Evolutionary conservation across 2,329 filamentous ascomycete genomes (phyloP).

Genomic region (Fusarium pininemorale): DNA sequence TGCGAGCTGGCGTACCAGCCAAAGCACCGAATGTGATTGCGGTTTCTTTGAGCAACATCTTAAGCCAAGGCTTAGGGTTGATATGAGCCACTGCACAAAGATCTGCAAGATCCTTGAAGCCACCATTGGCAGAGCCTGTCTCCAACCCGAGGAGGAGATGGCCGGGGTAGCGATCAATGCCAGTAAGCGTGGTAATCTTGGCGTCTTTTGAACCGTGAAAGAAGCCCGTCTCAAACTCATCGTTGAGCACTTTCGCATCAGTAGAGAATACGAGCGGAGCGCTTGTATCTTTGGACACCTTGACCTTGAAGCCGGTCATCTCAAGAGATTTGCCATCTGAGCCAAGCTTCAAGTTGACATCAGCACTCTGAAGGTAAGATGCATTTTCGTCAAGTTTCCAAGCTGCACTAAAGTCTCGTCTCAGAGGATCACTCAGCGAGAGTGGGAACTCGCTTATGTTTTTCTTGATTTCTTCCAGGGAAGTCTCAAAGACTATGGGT

Average conservation of each 20-base stretch:
- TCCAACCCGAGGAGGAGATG: background rate
- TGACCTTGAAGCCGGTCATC: accelerated
- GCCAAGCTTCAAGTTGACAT: background rate
- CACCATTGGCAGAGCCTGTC: accelerated
- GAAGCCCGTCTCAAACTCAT: accelerated
- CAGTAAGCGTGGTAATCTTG: accelerated
- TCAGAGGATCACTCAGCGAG: background rate
- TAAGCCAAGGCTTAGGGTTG: background rate
- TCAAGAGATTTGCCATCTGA: background rate
- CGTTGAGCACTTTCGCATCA: background rate
- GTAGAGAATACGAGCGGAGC: background rate
- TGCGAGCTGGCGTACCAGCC: background rate
- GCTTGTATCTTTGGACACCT: background rate
- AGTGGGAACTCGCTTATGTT: background rate
- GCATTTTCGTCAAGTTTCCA: background rate
- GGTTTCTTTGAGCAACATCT: accelerated
- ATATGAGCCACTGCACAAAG: background rate
- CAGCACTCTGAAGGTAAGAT: background rate
- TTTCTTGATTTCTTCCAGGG: background rate
- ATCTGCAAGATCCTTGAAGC: accelerated
- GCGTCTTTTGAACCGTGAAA: accelerated
- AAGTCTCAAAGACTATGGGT: background rate
- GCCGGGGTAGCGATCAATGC: background rate
- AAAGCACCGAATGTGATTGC: accelerated
- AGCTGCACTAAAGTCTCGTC: background rate